Percentiles rank a stretch among this genome's conserved stretches.
These are phyloP conservation scores for Geotrichum cucujoidarum DNA, from an alignment of 1,139 yeast genomes.

Conservation along the genomic window DNA sequence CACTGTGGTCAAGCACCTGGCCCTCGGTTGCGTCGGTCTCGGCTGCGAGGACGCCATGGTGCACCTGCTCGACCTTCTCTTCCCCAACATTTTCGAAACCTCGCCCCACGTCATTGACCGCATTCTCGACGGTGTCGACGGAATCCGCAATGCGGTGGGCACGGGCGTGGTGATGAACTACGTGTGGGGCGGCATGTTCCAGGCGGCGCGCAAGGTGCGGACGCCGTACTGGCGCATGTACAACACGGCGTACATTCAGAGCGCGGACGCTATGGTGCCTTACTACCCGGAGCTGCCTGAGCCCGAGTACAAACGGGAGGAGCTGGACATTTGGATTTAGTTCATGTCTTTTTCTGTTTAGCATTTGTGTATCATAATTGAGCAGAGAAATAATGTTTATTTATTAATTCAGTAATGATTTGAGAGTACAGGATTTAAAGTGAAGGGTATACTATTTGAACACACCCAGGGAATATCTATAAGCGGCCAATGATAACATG, in stretches of 20 bases:
- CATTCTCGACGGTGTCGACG: conserved; percentile 75
- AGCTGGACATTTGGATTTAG: conserved; percentile 43
- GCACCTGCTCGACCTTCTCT: conserved; percentile 65
- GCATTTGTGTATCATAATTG: neutral
- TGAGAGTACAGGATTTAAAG: no score
- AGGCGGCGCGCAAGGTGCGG: conserved; percentile 87
- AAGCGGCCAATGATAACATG: no score
- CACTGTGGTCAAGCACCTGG: conserved; percentile 75
- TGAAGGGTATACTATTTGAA: no score
- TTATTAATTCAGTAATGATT: no score
- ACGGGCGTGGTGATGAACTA: conserved; percentile 71
- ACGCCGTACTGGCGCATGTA: conserved; percentile 79
- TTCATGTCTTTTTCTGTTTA: no score
- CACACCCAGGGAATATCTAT: no score
- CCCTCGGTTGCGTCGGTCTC: conserved; percentile 70
- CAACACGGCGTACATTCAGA: conserved; percentile 70
- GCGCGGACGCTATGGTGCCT: conserved; percentile 74
- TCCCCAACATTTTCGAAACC: conserved; percentile 86
- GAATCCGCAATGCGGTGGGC: conserved; percentile 69
- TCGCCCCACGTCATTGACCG: conserved; percentile 91
- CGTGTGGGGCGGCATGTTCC: conserved; percentile 84
- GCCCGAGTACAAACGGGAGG: conserved; percentile 33
- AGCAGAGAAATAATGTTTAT: neutral
- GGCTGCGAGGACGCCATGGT: conserved; percentile 72
- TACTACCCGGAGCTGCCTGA: conserved; percentile 61